phyloP scores from a whole-genome alignment of 2,329 filamentous ascomycete genomes.

The Rhynchosporium secalis region DNA sequence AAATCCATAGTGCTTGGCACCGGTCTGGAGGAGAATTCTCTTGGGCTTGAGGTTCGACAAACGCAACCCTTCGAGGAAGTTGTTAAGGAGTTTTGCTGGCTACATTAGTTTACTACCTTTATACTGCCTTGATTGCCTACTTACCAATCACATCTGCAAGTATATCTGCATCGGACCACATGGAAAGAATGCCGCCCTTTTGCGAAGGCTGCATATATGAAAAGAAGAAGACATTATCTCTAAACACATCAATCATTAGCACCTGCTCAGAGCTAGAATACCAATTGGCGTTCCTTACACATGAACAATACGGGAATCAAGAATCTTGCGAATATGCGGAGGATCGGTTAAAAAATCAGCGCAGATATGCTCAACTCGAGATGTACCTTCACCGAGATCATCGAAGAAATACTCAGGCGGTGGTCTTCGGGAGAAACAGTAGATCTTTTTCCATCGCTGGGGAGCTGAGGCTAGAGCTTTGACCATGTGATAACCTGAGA shows the following conservation, averaged over 20 bases:
- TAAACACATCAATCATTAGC: not conserved
- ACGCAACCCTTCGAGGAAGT: not conserved
- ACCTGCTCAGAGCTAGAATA: not conserved
- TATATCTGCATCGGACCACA: not conserved
- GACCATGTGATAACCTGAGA: constrained; percentile 22
- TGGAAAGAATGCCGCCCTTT: not conserved
- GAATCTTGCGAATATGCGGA: not conserved
- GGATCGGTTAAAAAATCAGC: not conserved
- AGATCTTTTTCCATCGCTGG: constrained; percentile 21
- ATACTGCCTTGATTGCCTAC: not conserved
- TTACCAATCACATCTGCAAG: not conserved
- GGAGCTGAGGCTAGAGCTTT: constrained; percentile 17
- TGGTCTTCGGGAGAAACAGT: constrained; percentile 16
- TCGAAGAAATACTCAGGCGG: constrained; percentile 5
- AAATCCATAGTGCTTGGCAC: not conserved
- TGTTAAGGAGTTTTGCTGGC: not conserved
- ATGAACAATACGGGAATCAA: not conserved
- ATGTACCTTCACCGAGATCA: not conserved
- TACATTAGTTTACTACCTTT: not conserved
- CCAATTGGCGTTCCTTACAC: not conserved
- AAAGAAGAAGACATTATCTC: constrained; percentile 1
- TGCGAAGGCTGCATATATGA: not conserved
- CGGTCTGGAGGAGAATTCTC: not conserved
- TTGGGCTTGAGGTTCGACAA: not conserved
- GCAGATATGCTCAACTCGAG: not conserved